Percentiles rank a stretch among this genome's conserved stretches.
Conservation (phyloP, 768 basidiomycete genomes). For the Naganishia vishniacii region DNA sequence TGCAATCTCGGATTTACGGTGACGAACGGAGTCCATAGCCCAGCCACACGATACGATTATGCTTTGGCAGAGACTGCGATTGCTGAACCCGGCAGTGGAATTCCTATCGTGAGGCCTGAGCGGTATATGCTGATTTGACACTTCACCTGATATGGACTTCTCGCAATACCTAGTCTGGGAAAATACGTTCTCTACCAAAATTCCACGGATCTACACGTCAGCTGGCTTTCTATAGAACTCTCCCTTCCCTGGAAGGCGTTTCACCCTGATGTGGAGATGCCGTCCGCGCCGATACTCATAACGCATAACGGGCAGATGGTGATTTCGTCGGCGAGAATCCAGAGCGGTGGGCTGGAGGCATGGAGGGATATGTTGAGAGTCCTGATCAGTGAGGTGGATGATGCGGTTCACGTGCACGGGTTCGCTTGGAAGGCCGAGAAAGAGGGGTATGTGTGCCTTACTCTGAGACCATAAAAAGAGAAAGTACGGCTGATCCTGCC, state of each 20-base stretch:
- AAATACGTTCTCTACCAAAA: not conserved
- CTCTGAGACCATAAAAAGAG: not conserved
- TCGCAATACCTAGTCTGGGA: not conserved
- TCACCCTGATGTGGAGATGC: not conserved
- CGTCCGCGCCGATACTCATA: not conserved
- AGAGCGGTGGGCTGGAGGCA: not conserved
- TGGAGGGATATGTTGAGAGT: not conserved
- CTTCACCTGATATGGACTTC: no score
- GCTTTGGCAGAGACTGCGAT: not conserved
- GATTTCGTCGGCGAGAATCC: not conserved
- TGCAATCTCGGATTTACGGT: no score
- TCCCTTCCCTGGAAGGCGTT: conserved; percentile 5
- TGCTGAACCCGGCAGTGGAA: not conserved
- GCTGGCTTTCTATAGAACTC: not conserved
- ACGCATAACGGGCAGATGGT: conserved; percentile 11
- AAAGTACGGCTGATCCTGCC: not conserved
- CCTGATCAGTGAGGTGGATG: conserved; percentile 7
- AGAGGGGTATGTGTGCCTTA: not conserved
- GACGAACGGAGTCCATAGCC: no score
- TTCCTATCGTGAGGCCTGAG: conserved; percentile 16
- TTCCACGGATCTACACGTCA: not conserved
- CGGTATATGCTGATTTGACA: no score
- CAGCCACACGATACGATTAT: not conserved
- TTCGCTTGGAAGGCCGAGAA: conserved; percentile 11
- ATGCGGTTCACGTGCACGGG: not conserved